Evolutionary conservation across 2,329 filamentous ascomycete species (phyloP).

Genomic region (Aotearoamyces nothofagi): DNA sequence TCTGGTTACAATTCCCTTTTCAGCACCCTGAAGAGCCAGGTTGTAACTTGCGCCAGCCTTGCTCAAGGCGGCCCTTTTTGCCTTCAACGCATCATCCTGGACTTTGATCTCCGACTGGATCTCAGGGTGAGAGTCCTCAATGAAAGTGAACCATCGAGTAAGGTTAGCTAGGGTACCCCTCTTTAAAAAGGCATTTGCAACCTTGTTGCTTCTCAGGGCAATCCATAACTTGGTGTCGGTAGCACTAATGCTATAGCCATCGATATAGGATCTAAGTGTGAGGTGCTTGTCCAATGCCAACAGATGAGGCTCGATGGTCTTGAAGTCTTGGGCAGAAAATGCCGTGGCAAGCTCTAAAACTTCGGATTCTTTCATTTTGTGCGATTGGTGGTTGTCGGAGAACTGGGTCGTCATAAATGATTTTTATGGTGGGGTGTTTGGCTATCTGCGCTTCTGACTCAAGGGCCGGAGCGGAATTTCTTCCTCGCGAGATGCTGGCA

Average conservation of each 20-base stretch:
- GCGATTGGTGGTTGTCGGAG: no score
- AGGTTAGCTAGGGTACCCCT: constrained; percentile 65
- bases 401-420: no score
- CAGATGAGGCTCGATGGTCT: constrained; percentile 61
- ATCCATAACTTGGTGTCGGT: constrained; percentile 74
- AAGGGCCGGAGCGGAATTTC: no score
- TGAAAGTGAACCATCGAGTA: constrained; percentile 72
- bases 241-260: constrained; percentile 64
- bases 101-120: constrained; percentile 55
- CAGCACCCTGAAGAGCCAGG: constrained; percentile 69
- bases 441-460: no score
- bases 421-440: no score
- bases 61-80: constrained; percentile 52
- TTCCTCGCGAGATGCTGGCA: no score
- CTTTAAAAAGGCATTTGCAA: constrained; percentile 68
- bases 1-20: constrained; percentile 78
- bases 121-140: constrained; percentile 71
- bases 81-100: constrained; percentile 51
- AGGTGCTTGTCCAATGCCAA: constrained; percentile 75
- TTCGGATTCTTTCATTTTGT: constrained; percentile 42
- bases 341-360: constrained; percentile 33
- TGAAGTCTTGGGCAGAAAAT: constrained; percentile 56
- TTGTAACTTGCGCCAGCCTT: constrained; percentile 81
- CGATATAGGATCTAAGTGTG: constrained; percentile 71
- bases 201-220: constrained; percentile 68